Conservation (phyloP, 176 grass and related monocot genomes). For the Phyllostachys edulis region DNA sequence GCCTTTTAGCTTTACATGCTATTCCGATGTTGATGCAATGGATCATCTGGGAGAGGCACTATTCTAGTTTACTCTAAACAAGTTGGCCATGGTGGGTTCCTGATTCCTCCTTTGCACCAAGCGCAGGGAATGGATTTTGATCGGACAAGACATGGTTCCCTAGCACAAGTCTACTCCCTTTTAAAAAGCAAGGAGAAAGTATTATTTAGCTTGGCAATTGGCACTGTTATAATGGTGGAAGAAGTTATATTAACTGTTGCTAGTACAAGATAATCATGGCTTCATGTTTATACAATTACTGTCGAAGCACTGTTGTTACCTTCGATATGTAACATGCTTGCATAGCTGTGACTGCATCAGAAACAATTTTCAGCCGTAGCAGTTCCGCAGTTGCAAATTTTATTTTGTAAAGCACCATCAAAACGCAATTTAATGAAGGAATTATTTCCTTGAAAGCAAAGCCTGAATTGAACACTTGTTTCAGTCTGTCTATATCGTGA, state of each 20-base stretch:
- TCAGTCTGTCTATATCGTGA: not conserved
- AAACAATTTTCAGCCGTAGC: not conserved
- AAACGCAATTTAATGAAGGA: not conserved
- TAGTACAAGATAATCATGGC: not conserved
- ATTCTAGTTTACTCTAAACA: conserved; percentile 7
- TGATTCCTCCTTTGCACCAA: not conserved
- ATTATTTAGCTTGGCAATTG: conserved; percentile 3
- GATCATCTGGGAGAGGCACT: conserved; percentile 5
- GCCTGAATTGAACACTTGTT: not conserved
- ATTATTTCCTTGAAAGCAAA: not conserved
- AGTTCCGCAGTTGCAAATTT: not conserved
- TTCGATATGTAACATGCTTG: not conserved
- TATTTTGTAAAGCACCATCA: not conserved
- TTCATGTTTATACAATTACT: not conserved
- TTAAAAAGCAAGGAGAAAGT: not conserved
- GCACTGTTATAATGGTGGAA: conserved; percentile 7
- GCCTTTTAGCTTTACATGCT: conserved; percentile 12
- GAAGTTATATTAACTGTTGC: not conserved
- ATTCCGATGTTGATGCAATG: not conserved
- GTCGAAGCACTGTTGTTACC: not conserved
- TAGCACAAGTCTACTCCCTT: not conserved
- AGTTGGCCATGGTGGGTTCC: not conserved
- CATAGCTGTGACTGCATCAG: not conserved
- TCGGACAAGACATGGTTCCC: not conserved
- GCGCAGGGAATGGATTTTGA: conserved; percentile 11